phyloP scores from a whole-genome alignment of 805 yeast genomes.

The Ogataea salicorniae region DNA sequence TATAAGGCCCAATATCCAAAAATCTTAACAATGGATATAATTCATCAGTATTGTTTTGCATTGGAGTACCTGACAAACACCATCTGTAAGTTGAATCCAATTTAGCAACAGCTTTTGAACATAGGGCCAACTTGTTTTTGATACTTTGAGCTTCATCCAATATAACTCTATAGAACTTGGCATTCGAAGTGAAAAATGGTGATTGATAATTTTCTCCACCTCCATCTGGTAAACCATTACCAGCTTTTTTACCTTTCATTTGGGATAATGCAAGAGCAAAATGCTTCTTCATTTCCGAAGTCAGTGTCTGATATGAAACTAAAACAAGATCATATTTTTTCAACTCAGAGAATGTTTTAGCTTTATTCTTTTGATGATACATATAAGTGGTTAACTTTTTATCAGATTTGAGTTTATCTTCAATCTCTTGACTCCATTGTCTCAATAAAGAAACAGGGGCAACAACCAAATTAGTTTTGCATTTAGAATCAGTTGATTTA shows the following conservation, averaged over 20 bases:
- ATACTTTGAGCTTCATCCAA: slow-evolving; percentile 56
- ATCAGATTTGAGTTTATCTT: slow-evolving; percentile 50
- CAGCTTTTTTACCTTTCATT: slow-evolving; percentile 20
- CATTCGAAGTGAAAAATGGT: slow-evolving; percentile 54
- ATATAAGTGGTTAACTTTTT: slow-evolving; percentile 46
- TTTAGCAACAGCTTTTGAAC: slow-evolving; percentile 42
- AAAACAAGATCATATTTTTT: slow-evolving; percentile 64
- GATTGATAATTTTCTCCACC: slow-evolving; percentile 46
- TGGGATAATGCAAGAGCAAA: slow-evolving; percentile 34
- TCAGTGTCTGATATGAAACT: slow-evolving; percentile 74
- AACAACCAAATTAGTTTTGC: slow-evolving; percentile 65
- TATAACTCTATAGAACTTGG: slow-evolving; percentile 47
- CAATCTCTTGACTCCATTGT: slow-evolving; percentile 82
- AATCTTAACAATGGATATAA: slow-evolving; percentile 48
- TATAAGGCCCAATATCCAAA: slow-evolving; percentile 58
- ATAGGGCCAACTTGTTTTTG: slow-evolving; percentile 43
- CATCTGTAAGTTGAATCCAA: slow-evolving; percentile 37
- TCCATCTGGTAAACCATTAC: slow-evolving; percentile 32
- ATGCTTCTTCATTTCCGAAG: slow-evolving; percentile 73
- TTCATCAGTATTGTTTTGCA: slow-evolving; percentile 52
- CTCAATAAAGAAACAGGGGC: slow-evolving; percentile 85
- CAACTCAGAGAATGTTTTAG: slow-evolving; percentile 42
- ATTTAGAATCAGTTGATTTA: slow-evolving; percentile 25
- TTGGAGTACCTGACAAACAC: slow-evolving; percentile 57
- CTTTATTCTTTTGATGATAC: slow-evolving; percentile 48